Evolutionary conservation across 192 early-diverging fungal species (phyloP).

Genomic region (Backusella westeae): DNA sequence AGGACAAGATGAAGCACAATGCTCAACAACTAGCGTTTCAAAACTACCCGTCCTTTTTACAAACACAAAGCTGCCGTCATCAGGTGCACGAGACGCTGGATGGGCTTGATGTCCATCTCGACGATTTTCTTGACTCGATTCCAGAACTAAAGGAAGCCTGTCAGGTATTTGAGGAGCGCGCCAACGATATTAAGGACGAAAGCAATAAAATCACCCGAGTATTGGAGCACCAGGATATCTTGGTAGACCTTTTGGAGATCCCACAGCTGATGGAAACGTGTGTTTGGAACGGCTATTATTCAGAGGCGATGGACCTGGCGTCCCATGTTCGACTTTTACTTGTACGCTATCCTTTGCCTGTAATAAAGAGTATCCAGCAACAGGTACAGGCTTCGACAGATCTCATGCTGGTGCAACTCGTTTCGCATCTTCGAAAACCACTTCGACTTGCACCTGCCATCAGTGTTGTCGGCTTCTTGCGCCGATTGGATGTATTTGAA

Average conservation of each 20-base stretch:
- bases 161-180: slow-evolving; percentile 37
- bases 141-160: slow-evolving; percentile 49
- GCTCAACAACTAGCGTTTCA: slow-evolving; percentile 62
- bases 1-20: slow-evolving; percentile 52
- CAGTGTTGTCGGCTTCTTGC: slow-evolving; percentile 75
- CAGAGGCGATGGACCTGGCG: slow-evolving; percentile 80
- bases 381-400: slow-evolving; percentile 61
- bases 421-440: slow-evolving; percentile 62
- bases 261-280: slow-evolving; percentile 81
- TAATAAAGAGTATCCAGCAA: slow-evolving; percentile 58
- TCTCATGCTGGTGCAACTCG: slow-evolving; percentile 69
- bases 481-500: slow-evolving; percentile 64
- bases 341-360: slow-evolving; percentile 51
- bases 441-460: slow-evolving; percentile 77
- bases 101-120: slow-evolving; percentile 44
- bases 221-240: slow-evolving; percentile 49
- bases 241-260: slow-evolving; percentile 75
- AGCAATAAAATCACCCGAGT: slow-evolving; percentile 44
- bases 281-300: slow-evolving; percentile 77
- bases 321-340: slow-evolving; percentile 60
- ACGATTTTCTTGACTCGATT: slow-evolving; percentile 42
- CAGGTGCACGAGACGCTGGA: slow-evolving; percentile 50
- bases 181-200: slow-evolving; percentile 21
- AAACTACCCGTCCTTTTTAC: slow-evolving; percentile 67
- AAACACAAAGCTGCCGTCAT: slow-evolving; percentile 57